These are phyloP conservation scores for Funneliformis mosseae DNA, from an alignment of 192 early-diverging fungal species.

Conservation along the genomic window DNA sequence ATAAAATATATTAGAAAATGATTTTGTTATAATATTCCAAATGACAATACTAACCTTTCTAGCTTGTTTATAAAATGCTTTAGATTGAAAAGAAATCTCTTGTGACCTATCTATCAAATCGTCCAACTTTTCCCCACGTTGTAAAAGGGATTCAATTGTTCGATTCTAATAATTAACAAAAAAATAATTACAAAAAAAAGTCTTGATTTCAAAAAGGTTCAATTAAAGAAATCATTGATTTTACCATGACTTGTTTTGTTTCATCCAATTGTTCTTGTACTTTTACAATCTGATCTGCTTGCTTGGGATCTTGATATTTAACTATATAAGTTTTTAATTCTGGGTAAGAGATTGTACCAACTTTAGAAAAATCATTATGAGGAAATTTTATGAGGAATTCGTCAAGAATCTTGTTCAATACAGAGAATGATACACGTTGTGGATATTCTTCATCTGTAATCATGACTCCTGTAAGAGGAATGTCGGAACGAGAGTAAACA, in stretches of 20 bases:
- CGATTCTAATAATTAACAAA: constrained; percentile 10
- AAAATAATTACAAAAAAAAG: background rate
- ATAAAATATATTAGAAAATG: background rate
- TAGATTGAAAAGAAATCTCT: constrained; percentile 84
- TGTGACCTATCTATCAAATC: constrained; percentile 82
- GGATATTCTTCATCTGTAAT: constrained; percentile 91
- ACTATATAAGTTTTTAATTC: constrained; percentile 70
- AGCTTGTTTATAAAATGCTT: constrained; percentile 96
- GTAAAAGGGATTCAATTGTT: constrained; percentile 88
- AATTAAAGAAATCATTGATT: background rate
- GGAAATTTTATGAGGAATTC: constrained; percentile 78
- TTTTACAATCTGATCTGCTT: constrained; percentile 88
- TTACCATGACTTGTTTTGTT: constrained; percentile 88
- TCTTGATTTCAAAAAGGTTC: background rate
- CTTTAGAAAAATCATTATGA: constrained; percentile 37
- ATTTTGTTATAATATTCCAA: background rate
- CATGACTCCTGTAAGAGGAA: constrained; percentile 69
- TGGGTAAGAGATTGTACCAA: constrained; percentile 57
- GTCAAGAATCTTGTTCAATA: constrained; percentile 83
- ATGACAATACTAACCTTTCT: constrained; percentile 63
- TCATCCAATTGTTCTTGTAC: constrained; percentile 97
- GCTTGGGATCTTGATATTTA: constrained; percentile 91
- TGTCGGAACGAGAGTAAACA: constrained; percentile 72
- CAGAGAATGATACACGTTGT: constrained; percentile 80
- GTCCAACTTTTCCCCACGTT: constrained; percentile 90